These are phyloP conservation scores for Suillus fuscotomentosus DNA, from an alignment of 768 basidiomycete genomes.

Conservation along the genomic window DNA sequence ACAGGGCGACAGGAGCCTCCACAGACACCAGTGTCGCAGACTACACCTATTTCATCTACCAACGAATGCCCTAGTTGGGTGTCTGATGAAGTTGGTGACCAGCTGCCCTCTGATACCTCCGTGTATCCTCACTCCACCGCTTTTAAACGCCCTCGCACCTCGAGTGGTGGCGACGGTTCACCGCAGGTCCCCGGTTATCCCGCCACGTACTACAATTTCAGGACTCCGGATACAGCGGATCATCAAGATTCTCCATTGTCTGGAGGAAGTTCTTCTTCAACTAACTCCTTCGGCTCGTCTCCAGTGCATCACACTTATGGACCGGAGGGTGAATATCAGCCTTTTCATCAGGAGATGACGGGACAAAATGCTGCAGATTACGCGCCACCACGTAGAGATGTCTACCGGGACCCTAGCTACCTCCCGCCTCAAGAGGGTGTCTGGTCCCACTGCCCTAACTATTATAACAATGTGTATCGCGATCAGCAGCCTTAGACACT, in stretches of 20 bases:
- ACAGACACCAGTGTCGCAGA: slow-evolving; percentile 6
- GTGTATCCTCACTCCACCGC: slow-evolving; percentile 8
- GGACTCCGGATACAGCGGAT: not conserved
- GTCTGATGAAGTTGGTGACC: slow-evolving; percentile 11
- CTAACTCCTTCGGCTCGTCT: not conserved
- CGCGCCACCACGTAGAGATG: not conserved
- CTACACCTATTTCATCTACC: slow-evolving; percentile 13
- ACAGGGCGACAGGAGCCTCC: slow-evolving; percentile 19
- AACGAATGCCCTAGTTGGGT: slow-evolving; percentile 12
- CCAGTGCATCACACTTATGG: not conserved
- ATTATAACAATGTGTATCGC: not conserved
- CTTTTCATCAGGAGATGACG: not conserved
- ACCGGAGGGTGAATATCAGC: not conserved
- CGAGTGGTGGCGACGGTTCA: not conserved
- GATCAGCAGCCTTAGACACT: not conserved
- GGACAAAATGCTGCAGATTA: not conserved
- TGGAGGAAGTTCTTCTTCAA: not conserved
- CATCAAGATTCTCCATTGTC: not conserved
- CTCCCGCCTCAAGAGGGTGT: not conserved
- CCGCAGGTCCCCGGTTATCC: not conserved
- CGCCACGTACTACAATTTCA: not conserved
- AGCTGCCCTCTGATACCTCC: slow-evolving; percentile 9
- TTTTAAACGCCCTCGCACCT: slow-evolving; percentile 17
- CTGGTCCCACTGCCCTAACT: not conserved
- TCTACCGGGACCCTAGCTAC: not conserved